Evolutionary conservation across 768 basidiomycete species (phyloP), one percentile per base, ranked within the genome.

Genomic region (Psilocybe tampanensis): DNA sequence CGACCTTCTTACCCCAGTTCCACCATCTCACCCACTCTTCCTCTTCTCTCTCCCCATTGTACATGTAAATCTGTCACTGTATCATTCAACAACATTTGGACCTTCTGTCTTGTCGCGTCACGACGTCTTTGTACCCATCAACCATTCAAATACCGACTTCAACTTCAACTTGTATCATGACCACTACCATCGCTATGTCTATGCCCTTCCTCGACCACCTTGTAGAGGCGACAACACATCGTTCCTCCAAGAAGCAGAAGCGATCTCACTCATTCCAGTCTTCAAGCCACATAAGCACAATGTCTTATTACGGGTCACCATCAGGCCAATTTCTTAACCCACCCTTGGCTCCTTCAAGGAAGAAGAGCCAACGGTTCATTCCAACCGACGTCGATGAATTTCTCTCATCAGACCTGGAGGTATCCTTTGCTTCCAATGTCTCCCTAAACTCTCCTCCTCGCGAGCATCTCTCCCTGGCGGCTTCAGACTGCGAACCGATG

Each of bases 341-440:
- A 65, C 84, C 74, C 15, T 66, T 78, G 19, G 71, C 72, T 15
- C 79, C 77, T 55, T 71, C 78, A 36, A 79, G 80, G 64, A 84
- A 82, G 70, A 78, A 74, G 54, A 79, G 70, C 55, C 79, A 81
- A 61, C 71, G 73, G 53, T 69, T 74, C 65, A 68, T 71, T 63
- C 74, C 67, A 44, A 79, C 83, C 64, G 84, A 87, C 56, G 69
- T 84, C 52, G 86, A 90, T 59, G 85, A 87, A 42, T 86, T 85
- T 66, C 76, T 86, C 49, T 84, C 86, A 32, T 88, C 87, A n/a
- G 90, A 90, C 65, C 80, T 92, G 47, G 92, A 94, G 68, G 74
- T 86, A 36, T 92, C 91, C 24, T 94, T 94, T 66, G 89, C 89
- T 7, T 92, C 90, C 26, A 90, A 82, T 58, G 86, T 93, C 70